These are phyloP conservation scores for Metschnikowia lochheadii DNA, from an alignment of 805 yeast species.

Conservation along the genomic window DNA sequence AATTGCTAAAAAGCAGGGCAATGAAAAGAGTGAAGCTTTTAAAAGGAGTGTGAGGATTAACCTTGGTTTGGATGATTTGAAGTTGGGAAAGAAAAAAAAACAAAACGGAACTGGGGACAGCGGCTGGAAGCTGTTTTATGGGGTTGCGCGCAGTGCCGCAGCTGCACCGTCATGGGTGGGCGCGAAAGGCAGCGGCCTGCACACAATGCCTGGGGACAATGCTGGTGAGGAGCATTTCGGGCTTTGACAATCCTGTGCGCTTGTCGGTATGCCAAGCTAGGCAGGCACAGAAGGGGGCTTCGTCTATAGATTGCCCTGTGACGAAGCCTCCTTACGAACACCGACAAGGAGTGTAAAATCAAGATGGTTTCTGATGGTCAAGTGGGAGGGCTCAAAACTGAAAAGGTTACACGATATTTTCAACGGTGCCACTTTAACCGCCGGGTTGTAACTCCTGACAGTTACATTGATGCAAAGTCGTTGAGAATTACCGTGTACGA, in stretches of 20 bases:
- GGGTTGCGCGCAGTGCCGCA: not conserved
- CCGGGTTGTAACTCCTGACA: not conserved
- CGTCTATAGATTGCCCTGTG: no score
- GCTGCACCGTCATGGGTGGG: not conserved
- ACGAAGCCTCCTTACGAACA: no score
- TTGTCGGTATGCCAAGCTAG: conserved; percentile 1
- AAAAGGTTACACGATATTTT: no score
- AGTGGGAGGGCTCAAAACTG: no score
- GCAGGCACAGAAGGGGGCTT: not conserved
- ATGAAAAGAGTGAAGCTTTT: not conserved
- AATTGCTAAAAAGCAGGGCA: conserved; percentile 5
- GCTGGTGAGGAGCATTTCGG: conserved; percentile 3
- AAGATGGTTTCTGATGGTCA: not conserved
- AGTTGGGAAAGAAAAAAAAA: not conserved
- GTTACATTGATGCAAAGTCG: not conserved
- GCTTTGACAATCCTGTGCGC: not conserved
- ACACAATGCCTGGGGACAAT: not conserved
- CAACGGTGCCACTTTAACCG: no score
- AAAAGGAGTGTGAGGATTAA: conserved; percentile 4
- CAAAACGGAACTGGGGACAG: not conserved
- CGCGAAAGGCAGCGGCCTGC: not conserved
- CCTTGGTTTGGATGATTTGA: not conserved
- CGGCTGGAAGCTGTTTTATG: conserved; percentile 2
- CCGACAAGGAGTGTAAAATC: not conserved
- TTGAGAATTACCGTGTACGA: no score